Evolutionary conservation across 2,329 filamentous ascomycete species (phyloP).

Genomic region (Fusarium albidum): DNA sequence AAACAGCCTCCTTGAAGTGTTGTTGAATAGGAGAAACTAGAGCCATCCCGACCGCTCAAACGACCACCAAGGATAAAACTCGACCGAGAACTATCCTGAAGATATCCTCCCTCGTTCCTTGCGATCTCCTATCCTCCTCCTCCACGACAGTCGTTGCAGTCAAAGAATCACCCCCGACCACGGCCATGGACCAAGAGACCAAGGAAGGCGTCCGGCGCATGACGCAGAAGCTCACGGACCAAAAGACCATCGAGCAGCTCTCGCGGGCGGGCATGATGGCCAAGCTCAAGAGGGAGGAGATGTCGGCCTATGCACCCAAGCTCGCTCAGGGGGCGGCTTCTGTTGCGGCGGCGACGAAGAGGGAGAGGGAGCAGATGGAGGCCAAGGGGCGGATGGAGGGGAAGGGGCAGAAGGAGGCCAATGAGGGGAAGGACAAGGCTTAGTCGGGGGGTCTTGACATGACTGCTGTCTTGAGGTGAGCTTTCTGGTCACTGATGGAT

Average conservation of each 20-base stretch:
- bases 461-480: too few relatives aligned
- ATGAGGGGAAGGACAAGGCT: too few relatives aligned
- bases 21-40: not conserved
- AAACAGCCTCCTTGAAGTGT: not conserved
- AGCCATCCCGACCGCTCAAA: not conserved
- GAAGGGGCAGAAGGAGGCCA: not conserved
- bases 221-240: slow-evolving; percentile 34
- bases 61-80: not conserved
- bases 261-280: slow-evolving; percentile 25
- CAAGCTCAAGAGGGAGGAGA: slow-evolving; percentile 25
- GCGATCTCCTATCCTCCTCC: not conserved
- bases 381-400: not conserved
- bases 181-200: slow-evolving; percentile 8
- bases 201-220: slow-evolving; percentile 31
- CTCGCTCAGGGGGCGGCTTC: not conserved
- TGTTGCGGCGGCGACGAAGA: not conserved
- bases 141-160: too few relatives aligned
- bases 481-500: too few relatives aligned
- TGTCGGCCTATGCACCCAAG: not conserved
- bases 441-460: too few relatives aligned
- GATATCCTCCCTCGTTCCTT: not conserved
- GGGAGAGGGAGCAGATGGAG: not conserved
- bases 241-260: slow-evolving; percentile 34
- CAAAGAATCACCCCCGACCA: too few relatives aligned
- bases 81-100: not conserved